phyloP scores from a whole-genome alignment of 208 protist genomes.

The Trypanosoma caninum region DNA sequence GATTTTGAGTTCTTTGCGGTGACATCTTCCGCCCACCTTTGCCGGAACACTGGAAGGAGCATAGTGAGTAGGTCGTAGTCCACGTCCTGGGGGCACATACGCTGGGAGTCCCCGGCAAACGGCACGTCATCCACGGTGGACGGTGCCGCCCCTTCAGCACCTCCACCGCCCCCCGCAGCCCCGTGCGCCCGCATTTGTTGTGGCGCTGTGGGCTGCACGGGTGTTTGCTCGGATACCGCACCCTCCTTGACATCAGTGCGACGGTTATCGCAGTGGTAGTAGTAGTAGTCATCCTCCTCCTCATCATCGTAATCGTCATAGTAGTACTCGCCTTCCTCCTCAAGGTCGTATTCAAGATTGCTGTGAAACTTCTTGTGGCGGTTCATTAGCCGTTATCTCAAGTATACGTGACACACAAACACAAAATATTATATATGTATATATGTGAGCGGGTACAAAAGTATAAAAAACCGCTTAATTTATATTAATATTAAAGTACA shows the following conservation, averaged over 20 bases:
- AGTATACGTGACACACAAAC: conserved; percentile 1
- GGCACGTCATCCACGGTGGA: neutral
- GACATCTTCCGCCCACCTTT: conserved; percentile 36
- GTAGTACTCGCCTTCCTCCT: conserved; percentile 57
- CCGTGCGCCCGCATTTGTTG: neutral
- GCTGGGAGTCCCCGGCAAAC: conserved; percentile 14
- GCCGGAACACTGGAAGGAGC: conserved; percentile 35
- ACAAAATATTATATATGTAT: too few species aligned
- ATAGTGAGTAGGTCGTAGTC: conserved; percentile 58
- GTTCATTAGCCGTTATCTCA: conserved; percentile 51
- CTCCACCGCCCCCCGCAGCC: neutral
- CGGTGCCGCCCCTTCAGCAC: neutral
- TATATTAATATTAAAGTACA: too few species aligned
- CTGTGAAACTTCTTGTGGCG: conserved; percentile 78
- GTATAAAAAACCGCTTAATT: too few species aligned
- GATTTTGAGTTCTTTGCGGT: conserved; percentile 18
- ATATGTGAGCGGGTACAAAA: too few species aligned
- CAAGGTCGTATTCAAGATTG: conserved; percentile 36
- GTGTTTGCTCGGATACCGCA: too few species aligned
- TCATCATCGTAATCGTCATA: conserved; percentile 45
- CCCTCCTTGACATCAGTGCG: too few species aligned
- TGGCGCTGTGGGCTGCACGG: too few species aligned
- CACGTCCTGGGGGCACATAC: conserved; percentile 28
- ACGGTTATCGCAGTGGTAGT: too few species aligned
- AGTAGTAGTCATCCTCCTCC: conserved; percentile 47